phyloP scores from a whole-genome alignment of 345 rosid species.

The Brassica carinata region DNA sequence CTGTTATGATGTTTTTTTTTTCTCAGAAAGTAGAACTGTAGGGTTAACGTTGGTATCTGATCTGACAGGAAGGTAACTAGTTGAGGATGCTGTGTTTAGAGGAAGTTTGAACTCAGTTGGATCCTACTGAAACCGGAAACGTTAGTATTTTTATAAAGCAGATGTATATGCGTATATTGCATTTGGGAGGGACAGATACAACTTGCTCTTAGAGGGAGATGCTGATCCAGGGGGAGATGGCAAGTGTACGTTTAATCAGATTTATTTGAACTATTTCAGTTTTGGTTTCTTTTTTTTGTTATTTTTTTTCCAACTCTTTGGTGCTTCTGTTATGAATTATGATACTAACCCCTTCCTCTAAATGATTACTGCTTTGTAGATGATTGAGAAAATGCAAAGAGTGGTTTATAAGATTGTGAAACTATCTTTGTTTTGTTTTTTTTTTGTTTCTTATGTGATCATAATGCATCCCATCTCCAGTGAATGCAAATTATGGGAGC shows the following conservation, averaged over 20 bases:
- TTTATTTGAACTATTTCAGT: slow-evolving; percentile 29
- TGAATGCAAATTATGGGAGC: neutral
- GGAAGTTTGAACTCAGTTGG: slow-evolving; percentile 22
- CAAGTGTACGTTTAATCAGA: slow-evolving; percentile 22
- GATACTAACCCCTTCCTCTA: neutral
- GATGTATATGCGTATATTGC: slow-evolving; percentile 18
- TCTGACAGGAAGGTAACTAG: slow-evolving; percentile 32
- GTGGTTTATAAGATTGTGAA: slow-evolving; percentile 12
- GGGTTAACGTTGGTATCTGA: slow-evolving; percentile 25
- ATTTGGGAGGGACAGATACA: slow-evolving; percentile 32
- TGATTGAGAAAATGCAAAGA: slow-evolving; percentile 27
- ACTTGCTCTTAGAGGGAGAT: slow-evolving; percentile 25
- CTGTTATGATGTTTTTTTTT: neutral
- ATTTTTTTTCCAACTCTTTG: slow-evolving; percentile 15
- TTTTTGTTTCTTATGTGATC: neutral
- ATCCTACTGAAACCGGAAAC: slow-evolving; percentile 27
- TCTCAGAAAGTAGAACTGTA: neutral
- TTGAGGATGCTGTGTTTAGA: slow-evolving; percentile 14
- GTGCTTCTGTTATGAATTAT: slow-evolving; percentile 3
- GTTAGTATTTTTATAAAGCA: slow-evolving; percentile 26
- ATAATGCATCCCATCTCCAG: neutral
- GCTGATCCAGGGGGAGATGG: slow-evolving; percentile 29
- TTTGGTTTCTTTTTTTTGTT: neutral
- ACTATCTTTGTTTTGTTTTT: neutral
- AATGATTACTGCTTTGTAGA: slow-evolving; percentile 13